Base-by-base conservation (phyloP, 768 basidiomycete species). In the Cytidiella melzeri region DNA sequence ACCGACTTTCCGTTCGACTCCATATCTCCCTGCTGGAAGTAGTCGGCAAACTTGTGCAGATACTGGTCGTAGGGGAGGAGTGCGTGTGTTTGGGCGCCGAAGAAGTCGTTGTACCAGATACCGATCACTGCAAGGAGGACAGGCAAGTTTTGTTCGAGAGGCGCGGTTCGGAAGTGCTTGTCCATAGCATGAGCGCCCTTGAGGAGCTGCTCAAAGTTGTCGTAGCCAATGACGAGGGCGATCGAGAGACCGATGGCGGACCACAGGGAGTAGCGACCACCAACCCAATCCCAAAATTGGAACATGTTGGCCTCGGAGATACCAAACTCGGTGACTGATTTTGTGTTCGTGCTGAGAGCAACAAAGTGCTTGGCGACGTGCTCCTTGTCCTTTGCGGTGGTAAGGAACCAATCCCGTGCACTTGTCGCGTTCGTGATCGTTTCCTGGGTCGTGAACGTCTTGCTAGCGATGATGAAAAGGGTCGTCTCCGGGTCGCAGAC, bases 21-120 rank as follows among this genome's bases (percentile, higher is more conserved):
- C 96, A 99, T 99, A 68, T 99, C 96, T 41, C 94, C 95, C 78
- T 98, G 96, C 68, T 97, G 96, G 89, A 99, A 99, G 75, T 98
- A 98, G 69, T 99, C 96, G 30, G 96, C 95, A 60, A 99, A 99
- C 68, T 95, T 96, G 79, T 97, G 91, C 55, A 99, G 73, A 71
- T 99, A 99, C 67, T 99, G 96, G 69, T 99, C 96, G 63, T 99
- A 99, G 0, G 96, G 96, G 38, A 99, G 77, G 37, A 99, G 77
- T 2, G 87, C 91, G 56, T 95, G 90, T 3, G 96, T 98, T 71
- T 99, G 96, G 28, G 95, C 73, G 55, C 92, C 88, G 65, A 95
- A 97, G 69, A 98, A 99, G 73, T 98, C 91, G 66, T 97, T 96
- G 76, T 98, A 99, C 96, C 96, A 99, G 61, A 98, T 76, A 5